Evolutionary conservation across 1,284 basidiomycete genomes (phyloP).

Genomic region (Takashimella koratensis): DNA sequence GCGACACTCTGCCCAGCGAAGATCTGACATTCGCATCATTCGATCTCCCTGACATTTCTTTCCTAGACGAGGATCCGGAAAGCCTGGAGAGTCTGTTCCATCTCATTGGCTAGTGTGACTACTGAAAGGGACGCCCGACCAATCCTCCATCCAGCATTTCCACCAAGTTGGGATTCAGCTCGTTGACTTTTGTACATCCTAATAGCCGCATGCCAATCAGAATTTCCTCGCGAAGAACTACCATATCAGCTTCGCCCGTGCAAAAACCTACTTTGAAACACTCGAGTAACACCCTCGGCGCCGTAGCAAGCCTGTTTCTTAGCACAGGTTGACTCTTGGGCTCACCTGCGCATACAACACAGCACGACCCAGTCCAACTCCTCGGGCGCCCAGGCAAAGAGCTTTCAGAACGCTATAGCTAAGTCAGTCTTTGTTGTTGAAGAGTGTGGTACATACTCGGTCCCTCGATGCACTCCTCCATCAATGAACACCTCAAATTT

Average conservation of each 20-base stretch:
- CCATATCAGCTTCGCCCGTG: too few relatives aligned
- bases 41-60: background rate
- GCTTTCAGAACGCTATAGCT: constrained; percentile 49
- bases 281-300: constrained; percentile 43
- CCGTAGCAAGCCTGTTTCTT: constrained; percentile 27
- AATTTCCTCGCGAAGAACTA: constrained; percentile 19
- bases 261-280: constrained; percentile 35
- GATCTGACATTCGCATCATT: background rate
- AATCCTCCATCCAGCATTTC: constrained; percentile 4
- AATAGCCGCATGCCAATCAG: constrained; percentile 21
- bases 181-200: constrained; percentile 15
- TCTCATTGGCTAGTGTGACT: background rate
- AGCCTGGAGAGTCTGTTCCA: constrained; percentile 4
- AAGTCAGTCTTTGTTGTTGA: background rate
- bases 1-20: background rate
- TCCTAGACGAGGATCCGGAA: background rate
- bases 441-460: constrained; percentile 15
- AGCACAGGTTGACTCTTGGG: constrained; percentile 5
- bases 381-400: constrained; percentile 47
- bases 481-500: constrained; percentile 48
- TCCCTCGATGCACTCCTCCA: constrained; percentile 48
- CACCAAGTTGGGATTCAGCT: constrained; percentile 30
- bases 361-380: constrained; percentile 46
- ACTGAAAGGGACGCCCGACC: constrained; percentile 1
- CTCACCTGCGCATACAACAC: constrained; percentile 31